These are phyloP conservation scores for Cladosporium sphaerospermum DNA, from an alignment of 2,329 filamentous ascomycete species.

Conservation along the genomic window DNA sequence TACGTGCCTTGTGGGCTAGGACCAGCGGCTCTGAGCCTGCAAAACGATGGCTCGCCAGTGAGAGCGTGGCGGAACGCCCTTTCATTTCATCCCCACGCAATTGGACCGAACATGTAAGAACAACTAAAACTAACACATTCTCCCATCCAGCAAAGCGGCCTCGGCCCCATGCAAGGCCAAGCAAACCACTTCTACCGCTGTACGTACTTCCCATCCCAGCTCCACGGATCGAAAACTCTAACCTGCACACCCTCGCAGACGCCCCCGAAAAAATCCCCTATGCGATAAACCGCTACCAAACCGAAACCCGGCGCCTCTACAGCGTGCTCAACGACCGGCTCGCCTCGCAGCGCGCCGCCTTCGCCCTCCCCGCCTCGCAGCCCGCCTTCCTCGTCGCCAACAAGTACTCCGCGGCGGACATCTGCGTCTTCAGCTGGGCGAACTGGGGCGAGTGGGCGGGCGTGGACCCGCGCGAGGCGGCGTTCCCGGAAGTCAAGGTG, in stretches of 20 bases:
- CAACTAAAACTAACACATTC: neutral
- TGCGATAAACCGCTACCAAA: conserved; percentile 70
- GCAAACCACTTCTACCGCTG: conserved; percentile 63
- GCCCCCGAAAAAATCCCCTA: conserved; percentile 75
- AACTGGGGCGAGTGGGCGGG: conserved; percentile 52
- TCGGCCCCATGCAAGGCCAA: conserved; percentile 56
- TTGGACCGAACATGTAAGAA: neutral
- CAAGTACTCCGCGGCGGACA: conserved; percentile 64
- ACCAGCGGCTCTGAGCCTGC: too few relatives aligned
- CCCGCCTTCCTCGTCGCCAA: conserved; percentile 52
- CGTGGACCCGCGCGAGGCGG: conserved; percentile 53
- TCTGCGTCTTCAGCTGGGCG: conserved; percentile 73
- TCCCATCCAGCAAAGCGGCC: conserved; percentile 11
- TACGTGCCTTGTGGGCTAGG: too few relatives aligned
- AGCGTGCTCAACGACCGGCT: conserved; percentile 67
- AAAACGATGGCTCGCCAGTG: too few relatives aligned
- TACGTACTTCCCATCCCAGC: neutral
- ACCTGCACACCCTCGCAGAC: conserved; percentile 30
- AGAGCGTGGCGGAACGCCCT: too few relatives aligned
- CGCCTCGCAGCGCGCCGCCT: conserved; percentile 34
- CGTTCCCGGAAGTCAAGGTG: conserved; percentile 66
- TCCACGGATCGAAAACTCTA: neutral
- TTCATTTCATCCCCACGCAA: too few relatives aligned
- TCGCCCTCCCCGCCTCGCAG: neutral
- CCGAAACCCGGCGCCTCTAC: conserved; percentile 74